Evolutionary conservation across 805 yeast genomes (phyloP).

Genomic region (Hanseniaspora guilliermondii): DNA sequence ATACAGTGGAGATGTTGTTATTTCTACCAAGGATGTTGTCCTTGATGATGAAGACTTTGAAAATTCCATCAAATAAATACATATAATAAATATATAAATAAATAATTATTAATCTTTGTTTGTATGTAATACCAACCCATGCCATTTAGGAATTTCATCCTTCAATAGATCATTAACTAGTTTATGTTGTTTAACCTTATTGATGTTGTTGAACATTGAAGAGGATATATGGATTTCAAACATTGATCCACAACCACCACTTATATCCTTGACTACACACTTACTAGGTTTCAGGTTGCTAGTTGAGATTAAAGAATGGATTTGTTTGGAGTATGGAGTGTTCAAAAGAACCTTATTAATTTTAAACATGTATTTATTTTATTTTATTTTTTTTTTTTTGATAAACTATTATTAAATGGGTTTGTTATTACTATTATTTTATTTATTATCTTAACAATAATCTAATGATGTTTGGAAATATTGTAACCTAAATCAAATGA

Average conservation of each 20-base stretch:
- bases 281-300: slow-evolving; percentile 47
- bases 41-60: background rate
- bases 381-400: background rate
- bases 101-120: slow-evolving; percentile 31
- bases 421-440: too few species aligned
- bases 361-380: background rate
- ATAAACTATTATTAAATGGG: background rate
- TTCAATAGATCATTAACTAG: slow-evolving; percentile 69
- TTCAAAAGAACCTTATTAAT: background rate
- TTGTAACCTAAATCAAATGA: too few species aligned
- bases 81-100: background rate
- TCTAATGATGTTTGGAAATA: too few species aligned
- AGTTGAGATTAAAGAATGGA: slow-evolving; percentile 45
- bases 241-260: slow-evolving; percentile 98
- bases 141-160: slow-evolving; percentile 86
- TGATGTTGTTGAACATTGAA: slow-evolving; percentile 58
- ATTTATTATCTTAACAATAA: too few species aligned
- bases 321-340: slow-evolving; percentile 18
- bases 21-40: slow-evolving; percentile 1
- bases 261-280: slow-evolving; percentile 64
- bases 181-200: slow-evolving; percentile 85
- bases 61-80: background rate
- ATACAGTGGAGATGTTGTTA: slow-evolving; percentile 63
- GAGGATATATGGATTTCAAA: slow-evolving; percentile 74
- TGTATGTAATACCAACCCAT: slow-evolving; percentile 80